A percentile compares a stretch with the other conserved stretches of the same genome.
Evolutionary conservation across 225 moss, liverwort and hornwort species (phyloP).

Genomic region (Sphagnum tenellum): DNA sequence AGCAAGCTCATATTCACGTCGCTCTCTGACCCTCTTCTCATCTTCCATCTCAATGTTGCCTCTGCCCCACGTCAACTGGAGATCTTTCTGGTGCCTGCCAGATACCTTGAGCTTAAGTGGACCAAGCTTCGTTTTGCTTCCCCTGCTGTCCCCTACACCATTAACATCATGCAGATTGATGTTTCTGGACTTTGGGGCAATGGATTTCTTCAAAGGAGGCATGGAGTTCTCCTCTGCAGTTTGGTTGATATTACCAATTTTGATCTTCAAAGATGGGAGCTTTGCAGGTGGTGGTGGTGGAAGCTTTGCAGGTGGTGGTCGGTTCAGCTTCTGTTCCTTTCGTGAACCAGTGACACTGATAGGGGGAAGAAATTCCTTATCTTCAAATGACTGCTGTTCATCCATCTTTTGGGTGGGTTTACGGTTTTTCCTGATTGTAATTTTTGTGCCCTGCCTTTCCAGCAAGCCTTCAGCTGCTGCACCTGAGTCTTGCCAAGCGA

Average conservation of each 20-base stretch:
- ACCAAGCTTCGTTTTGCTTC: conserved; percentile 8
- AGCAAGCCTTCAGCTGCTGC: conserved; percentile 70
- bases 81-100: conserved; percentile 20
- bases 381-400: conserved; percentile 39
- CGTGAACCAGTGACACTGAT: no score
- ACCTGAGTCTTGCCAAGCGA: conserved; percentile 65
- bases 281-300: conserved; percentile 31
- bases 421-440: conserved; percentile 74
- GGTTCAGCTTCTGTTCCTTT: conserved; percentile 12
- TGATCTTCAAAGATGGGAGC: conserved; percentile 73
- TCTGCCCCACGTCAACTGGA: conserved; percentile 14
- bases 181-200: no score
- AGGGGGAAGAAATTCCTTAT: no score
- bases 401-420: conserved; percentile 47
- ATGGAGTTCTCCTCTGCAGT: not conserved
- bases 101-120: conserved; percentile 32
- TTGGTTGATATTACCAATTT: conserved; percentile 43
- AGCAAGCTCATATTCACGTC: conserved; percentile 30
- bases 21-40: not conserved
- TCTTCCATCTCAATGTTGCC: conserved; percentile 12
- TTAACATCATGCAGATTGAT: conserved; percentile 4
- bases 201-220: no score
- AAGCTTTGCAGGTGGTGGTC: conserved; percentile 30
- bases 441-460: conserved; percentile 90
- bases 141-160: conserved; percentile 12